Evolutionary conservation across 2,329 filamentous ascomycete species (phyloP).

Genomic region (Xylariaceae sp.): DNA sequence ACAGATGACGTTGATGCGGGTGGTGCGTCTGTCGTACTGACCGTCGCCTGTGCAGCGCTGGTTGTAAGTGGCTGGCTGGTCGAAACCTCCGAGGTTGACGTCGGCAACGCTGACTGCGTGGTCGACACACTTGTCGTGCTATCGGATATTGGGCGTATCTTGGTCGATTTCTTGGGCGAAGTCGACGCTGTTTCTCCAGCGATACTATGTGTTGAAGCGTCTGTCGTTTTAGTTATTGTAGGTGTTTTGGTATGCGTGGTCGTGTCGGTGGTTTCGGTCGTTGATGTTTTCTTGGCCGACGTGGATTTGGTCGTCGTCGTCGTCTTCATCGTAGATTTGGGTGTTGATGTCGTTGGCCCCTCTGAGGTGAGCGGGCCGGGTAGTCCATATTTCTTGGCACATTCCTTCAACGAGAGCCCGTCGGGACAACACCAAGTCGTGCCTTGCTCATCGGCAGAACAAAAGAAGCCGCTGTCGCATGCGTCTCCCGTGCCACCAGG

Average conservation of each 20-base stretch:
- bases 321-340: slow-evolving; percentile 9
- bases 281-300: slow-evolving; percentile 3
- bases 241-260: background rate
- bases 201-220: too few relatives aligned
- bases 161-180: too few relatives aligned
- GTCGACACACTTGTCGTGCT: too few relatives aligned
- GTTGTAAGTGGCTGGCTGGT: too few relatives aligned
- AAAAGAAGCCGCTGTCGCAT: slow-evolving; percentile 60
- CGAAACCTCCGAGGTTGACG: too few relatives aligned
- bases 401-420: slow-evolving; percentile 48
- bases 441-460: slow-evolving; percentile 48
- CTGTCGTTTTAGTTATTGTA: too few relatives aligned
- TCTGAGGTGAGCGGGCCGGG: slow-evolving; percentile 47
- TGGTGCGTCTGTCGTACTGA: too few relatives aligned
- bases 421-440: slow-evolving; percentile 61
- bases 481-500: slow-evolving; percentile 55
- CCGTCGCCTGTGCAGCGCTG: too few relatives aligned
- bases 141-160: too few relatives aligned
- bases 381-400: slow-evolving; percentile 48
- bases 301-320: slow-evolving; percentile 11
- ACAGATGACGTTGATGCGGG: too few relatives aligned
- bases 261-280: slow-evolving; percentile 5
- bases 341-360: slow-evolving; percentile 31
- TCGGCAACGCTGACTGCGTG: too few relatives aligned
- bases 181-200: too few relatives aligned